Percentiles rank a stretch among this genome's conserved stretches.
phyloP scores from a whole-genome alignment of 345 rosid genomes.

The Stellera chamaejasme region DNA sequence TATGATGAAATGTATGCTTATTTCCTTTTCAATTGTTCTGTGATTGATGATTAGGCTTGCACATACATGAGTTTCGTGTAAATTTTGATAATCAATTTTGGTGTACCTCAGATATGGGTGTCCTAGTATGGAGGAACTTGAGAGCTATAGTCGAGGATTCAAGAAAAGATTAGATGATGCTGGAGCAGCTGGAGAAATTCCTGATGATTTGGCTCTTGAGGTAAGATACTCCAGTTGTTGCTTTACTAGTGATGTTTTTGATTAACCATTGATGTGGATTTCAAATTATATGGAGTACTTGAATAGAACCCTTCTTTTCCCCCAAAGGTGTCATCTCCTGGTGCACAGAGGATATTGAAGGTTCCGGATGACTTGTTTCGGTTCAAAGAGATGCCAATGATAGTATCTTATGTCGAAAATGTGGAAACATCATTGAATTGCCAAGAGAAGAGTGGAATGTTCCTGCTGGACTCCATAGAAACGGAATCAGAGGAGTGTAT shows the following conservation, averaged over 20 bases:
- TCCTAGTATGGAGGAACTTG: conserved; percentile 78
- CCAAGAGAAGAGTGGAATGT: conserved; percentile 43
- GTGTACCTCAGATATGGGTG: conserved; percentile 60
- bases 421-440: conserved; percentile 17
- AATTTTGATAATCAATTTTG: too few relatives aligned
- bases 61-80: too few relatives aligned
- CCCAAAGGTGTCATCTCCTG: conserved; percentile 79
- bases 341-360: conserved; percentile 76
- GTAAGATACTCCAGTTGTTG: conserved; percentile 23
- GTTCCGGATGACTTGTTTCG: conserved; percentile 66
- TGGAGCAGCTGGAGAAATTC: conserved; percentile 52
- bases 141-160: conserved; percentile 54
- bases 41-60: too few relatives aligned
- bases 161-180: conserved; percentile 75
- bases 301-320: neutral
- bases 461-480: conserved; percentile 55
- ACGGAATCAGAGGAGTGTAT: conserved; percentile 46
- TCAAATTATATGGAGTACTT: neutral
- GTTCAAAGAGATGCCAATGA: conserved; percentile 68
- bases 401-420: conserved; percentile 48
- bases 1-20: too few relatives aligned
- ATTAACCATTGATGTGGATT: neutral
- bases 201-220: conserved; percentile 82
- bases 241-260: neutral
- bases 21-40: too few relatives aligned